Percentiles rank a stretch among this genome's conserved stretches.
phyloP scores from a whole-genome alignment of 345 rosid genomes.

The Camelina sativa region DNA sequence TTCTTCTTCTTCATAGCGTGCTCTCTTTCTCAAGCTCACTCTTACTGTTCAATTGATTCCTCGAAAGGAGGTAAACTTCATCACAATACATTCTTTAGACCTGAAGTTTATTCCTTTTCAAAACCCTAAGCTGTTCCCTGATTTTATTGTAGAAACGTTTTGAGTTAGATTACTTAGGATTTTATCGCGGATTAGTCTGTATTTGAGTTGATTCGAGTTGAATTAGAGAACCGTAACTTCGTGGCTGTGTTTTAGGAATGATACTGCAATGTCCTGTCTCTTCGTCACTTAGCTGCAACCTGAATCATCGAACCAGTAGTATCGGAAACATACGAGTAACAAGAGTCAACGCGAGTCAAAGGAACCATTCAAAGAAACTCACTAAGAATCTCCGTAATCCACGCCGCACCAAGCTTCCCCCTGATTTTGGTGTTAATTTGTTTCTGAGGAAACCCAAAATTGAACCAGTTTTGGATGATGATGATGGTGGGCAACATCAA shows the following conservation, averaged over 20 bases:
- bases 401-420: slow-evolving; percentile 77
- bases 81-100: not conserved
- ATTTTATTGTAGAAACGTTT: slow-evolving; percentile 8
- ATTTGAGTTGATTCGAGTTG: not conserved
- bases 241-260: slow-evolving; percentile 10
- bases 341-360: slow-evolving; percentile 42
- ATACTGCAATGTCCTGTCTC: slow-evolving; percentile 30
- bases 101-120: slow-evolving; percentile 15
- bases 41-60: not conserved
- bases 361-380: slow-evolving; percentile 47
- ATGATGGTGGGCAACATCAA: slow-evolving; percentile 32
- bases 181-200: not conserved
- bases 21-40: not conserved
- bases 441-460: slow-evolving; percentile 64
- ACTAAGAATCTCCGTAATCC: slow-evolving; percentile 71
- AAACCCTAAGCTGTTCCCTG: slow-evolving; percentile 25
- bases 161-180: not conserved
- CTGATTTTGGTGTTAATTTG: slow-evolving; percentile 81
- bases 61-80: slow-evolving; percentile 23
- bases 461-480: slow-evolving; percentile 6
- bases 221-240: not conserved
- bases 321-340: not conserved
- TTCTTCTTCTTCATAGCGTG: not conserved
- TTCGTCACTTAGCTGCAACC: slow-evolving; percentile 36
- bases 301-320: slow-evolving; percentile 7